Evolutionary conservation across 768 basidiomycete species (phyloP), one percentile per base, ranked within the genome.

Genomic region (Phaeotremella fagi): DNA sequence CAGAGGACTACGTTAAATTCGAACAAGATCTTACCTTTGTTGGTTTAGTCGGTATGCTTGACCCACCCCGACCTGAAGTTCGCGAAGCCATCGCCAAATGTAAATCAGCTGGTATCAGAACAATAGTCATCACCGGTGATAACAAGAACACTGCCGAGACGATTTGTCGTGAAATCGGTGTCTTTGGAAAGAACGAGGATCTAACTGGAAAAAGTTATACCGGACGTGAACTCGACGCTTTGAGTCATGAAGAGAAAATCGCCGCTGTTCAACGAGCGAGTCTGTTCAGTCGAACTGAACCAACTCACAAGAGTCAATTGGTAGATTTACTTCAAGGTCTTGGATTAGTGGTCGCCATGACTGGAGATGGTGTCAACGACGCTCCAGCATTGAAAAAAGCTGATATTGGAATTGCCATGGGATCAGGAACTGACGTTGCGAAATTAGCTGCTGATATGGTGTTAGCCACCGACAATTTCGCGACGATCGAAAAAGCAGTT

Each of bases 391-490:
- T 99, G 65, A 92, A 94, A 74, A 92, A 87, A 76, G 95, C 94
- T 12, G 90, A 94, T 65, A 99, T 99, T 65, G 94, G 94, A 74
- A 86, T 99, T 48, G 92, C 94, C 3, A 99, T 99, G 94, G 94
- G 94, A 42, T 92, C 90, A 52, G 94, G 94, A 48, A 99, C 95
- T 0, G 95, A 99, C 71, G 94, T 99, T 37, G 94, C 94, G 57
- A 98, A 97, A 77, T 79, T 95, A 55, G 95, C 94, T 3, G 90
- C 94, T 6, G 94, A 99, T 75, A 94, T 99, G 90, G 91, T 99
- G 1, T 54, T 75, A 2, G 73, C 73, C 22, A 75, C 64, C 74
- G 91, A 91, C 44, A 98, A 98, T 79, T 99, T 99, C 75, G 85
- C 90, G 11, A 92, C 91, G 5, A 97, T 99, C 75, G 92, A 95